phyloP scores from a whole-genome alignment of 352 stramenopile genomes.

The Globisporangium takayamanum region DNA sequence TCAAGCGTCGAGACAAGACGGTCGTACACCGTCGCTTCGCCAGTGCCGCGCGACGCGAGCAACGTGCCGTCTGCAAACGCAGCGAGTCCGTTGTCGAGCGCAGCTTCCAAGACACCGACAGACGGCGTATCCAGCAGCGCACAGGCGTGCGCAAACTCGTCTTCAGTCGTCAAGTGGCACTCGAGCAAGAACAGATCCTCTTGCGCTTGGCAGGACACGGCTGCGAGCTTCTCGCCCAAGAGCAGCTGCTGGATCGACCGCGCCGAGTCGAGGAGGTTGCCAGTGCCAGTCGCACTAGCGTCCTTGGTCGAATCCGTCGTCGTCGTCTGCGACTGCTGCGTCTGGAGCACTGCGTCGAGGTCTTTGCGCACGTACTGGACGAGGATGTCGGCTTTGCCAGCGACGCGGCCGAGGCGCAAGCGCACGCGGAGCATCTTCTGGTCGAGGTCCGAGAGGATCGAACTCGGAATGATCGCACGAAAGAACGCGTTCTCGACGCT shows the following conservation, averaged over 20 bases:
- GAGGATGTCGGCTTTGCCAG: slow-evolving; percentile 65
- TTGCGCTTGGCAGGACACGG: slow-evolving; percentile 51
- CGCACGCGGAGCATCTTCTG: slow-evolving; percentile 68
- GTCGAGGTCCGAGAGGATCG: slow-evolving; percentile 71
- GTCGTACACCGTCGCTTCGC: slow-evolving; percentile 44
- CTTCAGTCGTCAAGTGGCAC: slow-evolving; percentile 59
- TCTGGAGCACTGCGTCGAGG: slow-evolving; percentile 39
- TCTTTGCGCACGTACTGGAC: slow-evolving; percentile 64
- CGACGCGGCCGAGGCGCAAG: slow-evolving; percentile 52
- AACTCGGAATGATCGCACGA: slow-evolving; percentile 52
- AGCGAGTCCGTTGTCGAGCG: slow-evolving; percentile 47
- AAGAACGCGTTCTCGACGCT: slow-evolving; percentile 64
- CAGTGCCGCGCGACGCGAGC: slow-evolving; percentile 26
- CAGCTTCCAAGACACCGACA: slow-evolving; percentile 35
- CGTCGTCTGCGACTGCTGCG: slow-evolving; percentile 21
- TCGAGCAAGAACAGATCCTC: slow-evolving; percentile 74
- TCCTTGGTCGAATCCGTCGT: neutral
- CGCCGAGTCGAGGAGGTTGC: slow-evolving; percentile 20
- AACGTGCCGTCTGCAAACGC: slow-evolving; percentile 56
- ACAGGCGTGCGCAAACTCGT: slow-evolving; percentile 44
- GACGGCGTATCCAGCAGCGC: slow-evolving; percentile 38
- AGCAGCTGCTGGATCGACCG: slow-evolving; percentile 46
- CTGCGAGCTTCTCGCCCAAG: slow-evolving; percentile 52
- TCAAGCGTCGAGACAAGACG: slow-evolving; percentile 43
- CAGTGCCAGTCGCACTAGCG: neutral